Base-by-base conservation (phyloP, 345 rosid genomes). In the Salix caprea region DNA sequence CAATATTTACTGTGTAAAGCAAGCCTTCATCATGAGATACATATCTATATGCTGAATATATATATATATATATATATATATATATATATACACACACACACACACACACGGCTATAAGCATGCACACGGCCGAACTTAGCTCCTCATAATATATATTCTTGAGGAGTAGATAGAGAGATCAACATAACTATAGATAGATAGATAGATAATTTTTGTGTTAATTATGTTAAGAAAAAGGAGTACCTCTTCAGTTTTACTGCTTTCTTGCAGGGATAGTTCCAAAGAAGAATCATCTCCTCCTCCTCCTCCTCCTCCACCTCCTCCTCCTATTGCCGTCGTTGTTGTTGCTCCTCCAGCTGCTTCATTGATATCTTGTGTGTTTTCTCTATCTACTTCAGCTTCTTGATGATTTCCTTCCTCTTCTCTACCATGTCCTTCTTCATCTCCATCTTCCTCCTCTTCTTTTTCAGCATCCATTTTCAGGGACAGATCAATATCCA, bases 401-500 rank as follows among this genome's bases (percentile, higher is more conserved):
- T 77, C 66, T 52, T 65, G 67, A 37, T 13, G 21, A 65, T 37
- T 71, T 39, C 56, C 76, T 8, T 28, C 70, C 7, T 16, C 61
- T n/a, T 54, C 39, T 24, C 69, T 5, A 16, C 4, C 8, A 19
- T 56, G 42, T 37, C 24, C 2, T 3, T 68, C 61, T 21, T 64
- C 66, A 30, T 68, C 75, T 48, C 62, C 60, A 30, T 65, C 15
- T 9, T 67, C 66, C 24, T 65, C 19, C 61, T 44, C 66, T 28
- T 69, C 70, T 56, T 72, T 70, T 71, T 75, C 73, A 7, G 79
- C 34, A 56, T 87, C 89, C n/a, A 90, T 68, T 74, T 80, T 85
- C 72, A 87, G 77, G 16, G 89, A 85, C 2, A 90, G 87, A 83
- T 86, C 88, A 56, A 79, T 82, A 67, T 83, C 85, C 88, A 86